Evolutionary conservation across 2,329 filamentous ascomycete genomes (phyloP).

Genomic region (Acephala macrosclerotiorum): DNA sequence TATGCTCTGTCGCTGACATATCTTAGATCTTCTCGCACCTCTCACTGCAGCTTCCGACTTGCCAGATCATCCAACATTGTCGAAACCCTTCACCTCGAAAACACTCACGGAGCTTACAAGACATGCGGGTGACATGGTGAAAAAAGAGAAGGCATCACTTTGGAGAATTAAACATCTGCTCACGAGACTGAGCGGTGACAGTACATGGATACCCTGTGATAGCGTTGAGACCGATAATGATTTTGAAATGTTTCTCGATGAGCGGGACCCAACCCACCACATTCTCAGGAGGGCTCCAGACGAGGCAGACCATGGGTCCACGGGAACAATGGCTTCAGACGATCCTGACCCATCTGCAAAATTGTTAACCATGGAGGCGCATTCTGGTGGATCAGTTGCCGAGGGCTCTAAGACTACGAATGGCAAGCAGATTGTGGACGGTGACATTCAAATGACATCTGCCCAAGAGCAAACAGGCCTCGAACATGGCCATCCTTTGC

Average conservation of each 20-base stretch:
- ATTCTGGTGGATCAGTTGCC: conserved; percentile 5
- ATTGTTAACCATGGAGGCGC: conserved; percentile 25
- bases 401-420: not conserved
- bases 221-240: conserved; percentile 64
- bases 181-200: conserved; percentile 77
- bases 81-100: conserved; percentile 76
- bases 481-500: not conserved
- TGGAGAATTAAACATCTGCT: conserved; percentile 79
- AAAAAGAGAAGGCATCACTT: conserved; percentile 75
- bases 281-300: conserved; percentile 36
- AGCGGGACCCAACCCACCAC: conserved; percentile 36
- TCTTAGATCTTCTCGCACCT: conserved; percentile 75
- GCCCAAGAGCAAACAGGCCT: not conserved
- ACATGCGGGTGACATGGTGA: conserved; percentile 74
- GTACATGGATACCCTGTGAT: conserved; percentile 69
- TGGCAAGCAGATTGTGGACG: conserved; percentile 11
- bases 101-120: conserved; percentile 75
- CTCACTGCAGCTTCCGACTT: conserved; percentile 79
- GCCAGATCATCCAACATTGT: conserved; percentile 76
- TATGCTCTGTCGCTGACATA: not conserved
- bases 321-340: conserved; percentile 37
- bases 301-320: conserved; percentile 39
- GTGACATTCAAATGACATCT: conserved; percentile 3
- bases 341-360: conserved; percentile 26
- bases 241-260: conserved; percentile 54